Evolutionary conservation across 805 yeast genomes (phyloP).

Genomic region (Phaffomyces opuntiae): DNA sequence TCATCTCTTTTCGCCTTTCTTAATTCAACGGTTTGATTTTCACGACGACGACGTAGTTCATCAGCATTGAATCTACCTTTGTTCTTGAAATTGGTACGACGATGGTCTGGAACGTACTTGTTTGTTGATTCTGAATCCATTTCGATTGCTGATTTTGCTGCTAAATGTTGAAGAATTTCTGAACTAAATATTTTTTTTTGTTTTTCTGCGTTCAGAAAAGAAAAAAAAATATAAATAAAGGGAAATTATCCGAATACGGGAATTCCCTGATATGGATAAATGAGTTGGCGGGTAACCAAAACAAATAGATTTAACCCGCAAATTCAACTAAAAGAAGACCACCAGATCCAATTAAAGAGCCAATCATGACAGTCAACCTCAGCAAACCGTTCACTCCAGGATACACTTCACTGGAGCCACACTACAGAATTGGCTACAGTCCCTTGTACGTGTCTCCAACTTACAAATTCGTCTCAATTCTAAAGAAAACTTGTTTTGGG

Average conservation of each 20-base stretch:
- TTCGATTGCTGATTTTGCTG: no score
- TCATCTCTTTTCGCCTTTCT: slow-evolving; percentile 97
- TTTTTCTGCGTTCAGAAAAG: not conserved
- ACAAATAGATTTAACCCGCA: not conserved
- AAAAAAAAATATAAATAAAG: not conserved
- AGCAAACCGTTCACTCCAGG: slow-evolving; percentile 35
- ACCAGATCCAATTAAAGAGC: no score
- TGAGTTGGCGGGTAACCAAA: not conserved
- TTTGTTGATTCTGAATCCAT: slow-evolving; percentile 75
- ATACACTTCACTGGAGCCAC: slow-evolving; percentile 41
- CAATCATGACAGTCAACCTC: slow-evolving; percentile 17
- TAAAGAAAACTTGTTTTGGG: slow-evolving; percentile 56
- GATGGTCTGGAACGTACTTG: slow-evolving; percentile 93
- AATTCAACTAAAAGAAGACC: no score
- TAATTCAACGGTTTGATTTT: slow-evolving; percentile 92
- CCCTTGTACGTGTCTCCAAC: slow-evolving; percentile 64
- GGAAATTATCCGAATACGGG: not conserved
- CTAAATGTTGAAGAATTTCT: no score
- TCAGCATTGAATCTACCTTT: slow-evolving; percentile 90
- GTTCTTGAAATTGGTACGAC: slow-evolving; percentile 94
- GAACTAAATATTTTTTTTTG: not conserved
- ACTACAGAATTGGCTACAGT: slow-evolving; percentile 47
- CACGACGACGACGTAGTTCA: slow-evolving; percentile 96
- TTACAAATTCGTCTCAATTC: slow-evolving; percentile 50
- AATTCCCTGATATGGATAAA: not conserved